Evolutionary conservation across 305 asterid genomes (phyloP).

Genomic region (Solanum hybrid): DNA sequence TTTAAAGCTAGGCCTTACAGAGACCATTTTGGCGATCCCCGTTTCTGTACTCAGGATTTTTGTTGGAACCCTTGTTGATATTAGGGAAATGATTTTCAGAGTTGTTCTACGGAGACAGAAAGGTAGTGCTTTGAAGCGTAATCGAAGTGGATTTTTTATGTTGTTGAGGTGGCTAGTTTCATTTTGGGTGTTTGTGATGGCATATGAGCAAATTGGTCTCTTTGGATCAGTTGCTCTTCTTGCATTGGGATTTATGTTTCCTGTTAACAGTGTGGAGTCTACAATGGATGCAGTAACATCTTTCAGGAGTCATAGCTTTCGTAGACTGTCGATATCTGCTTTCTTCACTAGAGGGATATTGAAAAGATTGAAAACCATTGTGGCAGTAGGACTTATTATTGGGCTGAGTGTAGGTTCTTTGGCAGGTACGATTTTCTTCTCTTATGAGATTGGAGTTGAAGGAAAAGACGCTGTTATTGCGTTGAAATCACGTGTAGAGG

Average conservation of each 20-base stretch:
- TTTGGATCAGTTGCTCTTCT: constrained; percentile 53
- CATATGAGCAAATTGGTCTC: constrained; percentile 59
- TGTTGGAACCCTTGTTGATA: constrained; percentile 67
- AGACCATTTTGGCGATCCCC: constrained; percentile 75
- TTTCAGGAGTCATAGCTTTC: constrained; percentile 63
- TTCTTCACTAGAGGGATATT: constrained; percentile 62
- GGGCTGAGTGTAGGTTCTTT: constrained; percentile 69
- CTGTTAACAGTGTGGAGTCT: constrained; percentile 47
- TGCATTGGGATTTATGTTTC: constrained; percentile 59
- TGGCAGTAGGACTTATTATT: constrained; percentile 79
- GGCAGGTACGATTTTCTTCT: constrained; percentile 63
- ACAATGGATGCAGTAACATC: constrained; percentile 69
- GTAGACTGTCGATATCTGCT: constrained; percentile 46
- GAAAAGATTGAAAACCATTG: constrained; percentile 63
- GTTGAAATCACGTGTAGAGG: constrained; percentile 65
- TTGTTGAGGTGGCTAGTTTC: constrained; percentile 76
- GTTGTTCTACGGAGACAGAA: constrained; percentile 43
- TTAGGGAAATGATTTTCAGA: constrained; percentile 40
- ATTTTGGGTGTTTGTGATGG: constrained; percentile 73
- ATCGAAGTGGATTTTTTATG: constrained; percentile 55
- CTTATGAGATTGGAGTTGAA: constrained; percentile 78
- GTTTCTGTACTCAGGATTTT: constrained; percentile 64
- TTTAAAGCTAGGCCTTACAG: constrained; percentile 74
- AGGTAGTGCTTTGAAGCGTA: constrained; percentile 19
- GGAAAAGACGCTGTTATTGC: constrained; percentile 86